Conservation (phyloP, 345 rosid species). For the Camelina hispida region DNA sequence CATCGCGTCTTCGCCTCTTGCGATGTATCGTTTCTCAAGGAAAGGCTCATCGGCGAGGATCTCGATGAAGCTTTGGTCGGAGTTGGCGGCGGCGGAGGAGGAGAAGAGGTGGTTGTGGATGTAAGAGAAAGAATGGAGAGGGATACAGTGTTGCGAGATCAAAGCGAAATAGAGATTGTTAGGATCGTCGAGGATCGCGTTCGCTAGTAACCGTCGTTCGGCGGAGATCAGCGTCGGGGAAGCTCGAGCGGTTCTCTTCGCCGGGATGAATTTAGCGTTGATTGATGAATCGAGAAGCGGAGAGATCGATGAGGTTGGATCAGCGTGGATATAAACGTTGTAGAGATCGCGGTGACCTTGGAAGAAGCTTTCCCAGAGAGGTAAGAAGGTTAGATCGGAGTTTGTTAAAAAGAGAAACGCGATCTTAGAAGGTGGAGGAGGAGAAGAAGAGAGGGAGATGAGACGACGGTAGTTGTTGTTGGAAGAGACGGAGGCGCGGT, state of each 20-base stretch:
- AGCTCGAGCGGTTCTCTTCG: constrained; percentile 66
- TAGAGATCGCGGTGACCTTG: constrained; percentile 52
- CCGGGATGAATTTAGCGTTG: constrained; percentile 57
- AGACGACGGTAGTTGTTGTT: constrained; percentile 37
- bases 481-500: constrained; percentile 48
- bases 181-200: constrained; percentile 80
- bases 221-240: constrained; percentile 80
- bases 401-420: constrained; percentile 94
- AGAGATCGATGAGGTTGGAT: constrained; percentile 47
- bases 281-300: constrained; percentile 47
- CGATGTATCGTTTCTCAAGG: constrained; percentile 63
- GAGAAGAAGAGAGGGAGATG: constrained; percentile 52
- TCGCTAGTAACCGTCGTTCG: constrained; percentile 72
- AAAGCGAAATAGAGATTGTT: constrained; percentile 81
- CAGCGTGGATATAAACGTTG: constrained; percentile 86
- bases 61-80: constrained; percentile 66
- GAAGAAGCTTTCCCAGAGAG: constrained; percentile 81
- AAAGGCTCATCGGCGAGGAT: constrained; percentile 66
- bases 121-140: constrained; percentile 78
- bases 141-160: constrained; percentile 78
- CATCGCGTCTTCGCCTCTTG: constrained; percentile 68
- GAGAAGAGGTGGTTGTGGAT: constrained; percentile 67
- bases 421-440: constrained; percentile 69
- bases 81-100: too few relatives aligned
- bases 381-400: constrained; percentile 78